These are phyloP conservation scores for Phyllosticta citribraziliensis DNA, from an alignment of 2,329 filamentous ascomycete species.

Conservation along the genomic window DNA sequence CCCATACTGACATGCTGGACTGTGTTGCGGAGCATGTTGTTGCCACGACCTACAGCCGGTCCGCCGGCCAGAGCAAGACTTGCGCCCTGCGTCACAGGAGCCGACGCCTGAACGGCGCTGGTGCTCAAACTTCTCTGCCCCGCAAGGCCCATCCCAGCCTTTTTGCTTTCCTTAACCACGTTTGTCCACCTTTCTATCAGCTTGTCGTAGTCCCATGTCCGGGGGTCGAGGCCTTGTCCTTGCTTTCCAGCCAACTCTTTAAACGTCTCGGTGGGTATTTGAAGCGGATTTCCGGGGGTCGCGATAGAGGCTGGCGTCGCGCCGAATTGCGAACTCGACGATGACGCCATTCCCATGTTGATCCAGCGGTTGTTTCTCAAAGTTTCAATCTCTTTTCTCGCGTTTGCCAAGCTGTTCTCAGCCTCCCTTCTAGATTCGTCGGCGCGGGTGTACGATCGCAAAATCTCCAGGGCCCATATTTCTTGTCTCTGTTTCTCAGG, in stretches of 20 bases:
- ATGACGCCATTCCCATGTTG: conserved; percentile 14
- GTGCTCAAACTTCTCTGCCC: conserved; percentile 24
- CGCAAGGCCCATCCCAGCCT: conserved; percentile 20
- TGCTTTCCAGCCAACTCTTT: conserved; percentile 29
- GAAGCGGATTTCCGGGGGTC: conserved; percentile 23
- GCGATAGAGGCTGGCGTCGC: not conserved
- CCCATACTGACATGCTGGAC: not conserved
- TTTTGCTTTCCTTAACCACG: conserved; percentile 25
- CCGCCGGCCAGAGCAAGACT: not conserved
- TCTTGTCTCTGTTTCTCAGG: conserved; percentile 36
- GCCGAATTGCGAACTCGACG: conserved; percentile 11
- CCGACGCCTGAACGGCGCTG: not conserved
- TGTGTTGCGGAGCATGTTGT: not conserved
- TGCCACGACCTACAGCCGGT: not conserved
- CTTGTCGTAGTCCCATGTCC: conserved; percentile 32
- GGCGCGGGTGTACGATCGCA: conserved; percentile 35
- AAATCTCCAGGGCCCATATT: conserved; percentile 37
- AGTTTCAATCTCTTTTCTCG: conserved; percentile 33
- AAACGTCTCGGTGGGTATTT: conserved; percentile 26
- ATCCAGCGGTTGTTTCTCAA: conserved; percentile 25
- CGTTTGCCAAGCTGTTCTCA: conserved; percentile 29
- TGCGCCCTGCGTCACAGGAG: not conserved
- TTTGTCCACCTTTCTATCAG: conserved; percentile 31
- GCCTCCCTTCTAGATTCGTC: conserved; percentile 28
- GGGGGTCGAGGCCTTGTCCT: conserved; percentile 21